Base-by-base conservation (phyloP, 2,329 filamentous ascomycete species). In the Sclerotinia minor region DNA sequence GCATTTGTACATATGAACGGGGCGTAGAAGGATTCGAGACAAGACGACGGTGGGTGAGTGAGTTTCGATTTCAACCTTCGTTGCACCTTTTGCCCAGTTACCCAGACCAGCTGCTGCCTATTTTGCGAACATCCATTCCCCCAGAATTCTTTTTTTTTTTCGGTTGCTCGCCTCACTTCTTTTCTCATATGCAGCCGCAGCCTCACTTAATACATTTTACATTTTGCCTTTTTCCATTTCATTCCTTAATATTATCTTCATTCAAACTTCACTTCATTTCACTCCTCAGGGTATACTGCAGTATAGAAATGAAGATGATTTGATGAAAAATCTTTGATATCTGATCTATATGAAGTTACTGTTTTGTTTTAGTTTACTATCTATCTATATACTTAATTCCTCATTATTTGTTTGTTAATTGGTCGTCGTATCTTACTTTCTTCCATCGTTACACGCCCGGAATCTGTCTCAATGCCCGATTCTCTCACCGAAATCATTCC, bases 131-230 rank as follows among this genome's bases (percentile, higher is more conserved):
- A 54, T n/a, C 52, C n/a, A n/a, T n/a, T 29, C 26, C 29, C 53
- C 15, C 29, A 55, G 54, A 57, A 21, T n/a, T n/a, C n/a, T n/a
- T n/a, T 38, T 29, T 38, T 45, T 19, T 32, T 59, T 24, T 65
- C 64, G 64, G 41, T 65, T 65, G 64, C 64, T 58, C 64, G 55
- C 64, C 64, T 67, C 64, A 67, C 44, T 61, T 67, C 45, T 21
- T 5, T 35, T 49, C 15, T 24, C 32, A 32, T 6, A 21, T 26
- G n/a, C 45, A 50, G 45, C 64, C 55, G n/a, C 45, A 50, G 45
- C 64, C 55, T 67, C 64, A 66, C 45, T 66, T 29, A 38, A 11
- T 13, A 35, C 7, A 52, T 9, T 6, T 29, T n/a, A 49, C 13
- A 13, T 53, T 52, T 24, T 29, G 17, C 32, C n/a, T 52, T 49